Evolutionary conservation across 73 alveolate species (phyloP), one percentile per base, ranked within the genome.

Genomic region (Paramecium sonneborni): DNA sequence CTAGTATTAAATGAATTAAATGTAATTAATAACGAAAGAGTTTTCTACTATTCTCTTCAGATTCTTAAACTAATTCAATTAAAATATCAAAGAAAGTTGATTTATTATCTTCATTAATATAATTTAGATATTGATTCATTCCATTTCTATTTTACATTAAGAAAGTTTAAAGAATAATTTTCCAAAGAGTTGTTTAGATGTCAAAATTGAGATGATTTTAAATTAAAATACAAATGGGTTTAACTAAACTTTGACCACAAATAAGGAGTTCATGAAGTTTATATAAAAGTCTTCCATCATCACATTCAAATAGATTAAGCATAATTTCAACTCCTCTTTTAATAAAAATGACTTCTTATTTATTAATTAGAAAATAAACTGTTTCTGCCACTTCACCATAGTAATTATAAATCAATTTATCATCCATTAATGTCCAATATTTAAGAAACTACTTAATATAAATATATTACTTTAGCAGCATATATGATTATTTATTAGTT

Each of bases 371-470:
- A 18, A 72, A 72, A 72, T 72, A 72, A 3, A 37, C 26, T 35
- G 86, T 72, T 72, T 72, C 86, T 32, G 86, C 86, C 32, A 72
- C 32, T 21, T 35, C 55, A 11, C 32, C 86, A 35, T 35, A 35
- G 12, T 28, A 34, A 8, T 32, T 23, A 38, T 72, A 20, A 5
- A 72, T 20, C 21, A 6, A 62, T 30, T 26, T 26, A 24, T 62
- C 84, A 26, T 62, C 84, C 84, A 62, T 30, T 20, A 62, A 11
- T 30, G 44, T 62, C 86, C 55, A 72, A 38, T 72, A 72, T 72
- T 72, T 72, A 15, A 72, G 57, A 18, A 72, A 72, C 86, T 72
- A 72, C 18, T 32, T 21, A 18, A 34, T 20, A 72, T 37, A 28
- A 5, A 35, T 1, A 11, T 30, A 23, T 23, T 72, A 72, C 86